A percentile compares a stretch with the other conserved stretches of the same genome.
Evolutionary conservation across 495 filamentous ascomycete genomes (phyloP).

Genomic region (Copromyces sp.): DNA sequence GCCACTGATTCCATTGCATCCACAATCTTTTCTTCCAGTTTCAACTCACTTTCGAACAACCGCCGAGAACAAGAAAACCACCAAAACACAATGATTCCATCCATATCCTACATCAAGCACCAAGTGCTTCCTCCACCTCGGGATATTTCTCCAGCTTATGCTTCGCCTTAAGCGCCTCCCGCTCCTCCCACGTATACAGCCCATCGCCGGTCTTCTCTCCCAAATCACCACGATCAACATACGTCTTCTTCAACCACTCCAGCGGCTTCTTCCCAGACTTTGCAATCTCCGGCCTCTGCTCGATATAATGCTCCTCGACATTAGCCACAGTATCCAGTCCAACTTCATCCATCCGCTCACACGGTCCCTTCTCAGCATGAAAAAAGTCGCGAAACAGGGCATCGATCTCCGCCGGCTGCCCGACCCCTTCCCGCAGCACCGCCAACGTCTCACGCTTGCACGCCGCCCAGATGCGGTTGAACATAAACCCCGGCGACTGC

Average conservation of each 20-base stretch:
- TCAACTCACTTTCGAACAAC: neutral
- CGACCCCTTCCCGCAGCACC: slow-evolving; percentile 42
- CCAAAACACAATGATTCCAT: neutral
- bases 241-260: slow-evolving; percentile 30
- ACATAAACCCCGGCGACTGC: slow-evolving; percentile 46
- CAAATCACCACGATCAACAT: slow-evolving; percentile 29
- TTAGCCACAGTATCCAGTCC: slow-evolving; percentile 35
- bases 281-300: slow-evolving; percentile 11
- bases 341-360: slow-evolving; percentile 39
- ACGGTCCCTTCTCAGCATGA: slow-evolving; percentile 34
- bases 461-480: slow-evolving; percentile 51
- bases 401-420: slow-evolving; percentile 31
- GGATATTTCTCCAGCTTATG: slow-evolving; percentile 7
- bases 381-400: slow-evolving; percentile 38
- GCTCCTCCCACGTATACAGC: slow-evolving; percentile 16
- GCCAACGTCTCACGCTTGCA: slow-evolving; percentile 45
- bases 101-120: slow-evolving; percentile 7
- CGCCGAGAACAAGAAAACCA: neutral
- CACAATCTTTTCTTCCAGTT: neutral
- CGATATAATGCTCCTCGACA: slow-evolving; percentile 28
- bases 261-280: slow-evolving; percentile 5
- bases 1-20: neutral
- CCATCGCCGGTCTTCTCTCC: slow-evolving; percentile 34
- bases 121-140: slow-evolving; percentile 20
- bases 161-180: slow-evolving; percentile 16